A percentile compares a stretch with the other conserved stretches of the same genome.
Evolutionary conservation across 331 rosid species (phyloP).

Genomic region (Spiraea crenata): DNA sequence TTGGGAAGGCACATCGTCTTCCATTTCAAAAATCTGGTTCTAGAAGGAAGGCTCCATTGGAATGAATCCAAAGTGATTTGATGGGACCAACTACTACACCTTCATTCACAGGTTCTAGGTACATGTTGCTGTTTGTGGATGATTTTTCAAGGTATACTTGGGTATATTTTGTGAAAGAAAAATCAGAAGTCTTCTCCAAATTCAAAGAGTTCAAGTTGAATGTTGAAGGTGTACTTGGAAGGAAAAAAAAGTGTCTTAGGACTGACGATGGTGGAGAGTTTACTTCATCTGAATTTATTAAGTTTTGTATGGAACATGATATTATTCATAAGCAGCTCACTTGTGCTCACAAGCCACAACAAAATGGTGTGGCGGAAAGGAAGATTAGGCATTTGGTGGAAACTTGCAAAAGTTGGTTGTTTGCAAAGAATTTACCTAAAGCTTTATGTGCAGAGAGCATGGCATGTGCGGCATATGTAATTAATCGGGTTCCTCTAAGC

Average conservation of each 20-base stretch:
- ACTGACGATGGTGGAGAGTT: conserved; percentile 8
- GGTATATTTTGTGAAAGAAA: conserved; percentile 12
- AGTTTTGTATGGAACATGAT: not conserved
- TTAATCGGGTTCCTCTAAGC: not conserved
- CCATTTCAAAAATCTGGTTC: not conserved
- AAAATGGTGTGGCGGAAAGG: not conserved
- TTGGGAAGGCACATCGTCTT: not conserved
- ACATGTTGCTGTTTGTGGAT: conserved; percentile 2
- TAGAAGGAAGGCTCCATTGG: not conserved
- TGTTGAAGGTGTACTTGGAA: not conserved
- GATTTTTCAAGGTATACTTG: conserved; percentile 2
- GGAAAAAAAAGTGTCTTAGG: not conserved
- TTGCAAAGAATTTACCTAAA: not conserved
- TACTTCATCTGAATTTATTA: not conserved
- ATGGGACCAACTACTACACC: conserved; percentile 9
- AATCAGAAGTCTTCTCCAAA: not conserved
- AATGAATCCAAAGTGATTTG: not conserved
- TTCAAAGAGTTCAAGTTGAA: not conserved
- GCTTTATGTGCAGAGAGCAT: not conserved
- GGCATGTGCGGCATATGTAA: not conserved
- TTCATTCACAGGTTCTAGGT: not conserved
- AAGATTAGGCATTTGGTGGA: not conserved
- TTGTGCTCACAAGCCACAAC: not conserved
- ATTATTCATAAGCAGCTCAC: conserved; percentile 7
- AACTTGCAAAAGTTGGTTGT: not conserved